Conservation (phyloP, 108 stramenopile genomes). For the Fragilariopsis cylindrus region DNA sequence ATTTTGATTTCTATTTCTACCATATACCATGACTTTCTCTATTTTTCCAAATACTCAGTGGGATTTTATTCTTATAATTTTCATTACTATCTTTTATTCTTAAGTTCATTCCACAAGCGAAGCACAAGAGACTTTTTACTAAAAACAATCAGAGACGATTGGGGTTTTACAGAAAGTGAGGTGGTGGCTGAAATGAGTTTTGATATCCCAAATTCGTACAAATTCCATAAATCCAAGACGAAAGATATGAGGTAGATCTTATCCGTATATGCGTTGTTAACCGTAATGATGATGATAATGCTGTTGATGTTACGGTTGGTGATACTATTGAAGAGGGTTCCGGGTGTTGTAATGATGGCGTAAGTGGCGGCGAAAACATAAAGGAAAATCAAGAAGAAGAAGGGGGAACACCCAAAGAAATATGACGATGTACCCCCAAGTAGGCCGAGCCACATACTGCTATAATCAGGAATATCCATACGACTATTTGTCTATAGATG, state of each 20-base stretch:
- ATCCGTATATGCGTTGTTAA: constrained; percentile 51
- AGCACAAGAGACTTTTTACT: constrained; percentile 83
- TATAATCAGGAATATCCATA: too few species aligned
- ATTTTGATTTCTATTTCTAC: constrained; percentile 21
- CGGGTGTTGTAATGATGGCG: not conserved
- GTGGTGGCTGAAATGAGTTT: constrained; percentile 94
- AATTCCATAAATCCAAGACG: constrained; percentile 85
- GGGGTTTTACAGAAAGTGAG: constrained; percentile 61
- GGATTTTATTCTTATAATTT: not conserved
- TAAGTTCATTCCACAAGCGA: constrained; percentile 85
- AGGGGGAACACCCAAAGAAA: not conserved
- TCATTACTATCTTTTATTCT: not conserved
- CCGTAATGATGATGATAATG: not conserved
- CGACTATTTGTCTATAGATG: too few species aligned
- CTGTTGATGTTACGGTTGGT: not conserved
- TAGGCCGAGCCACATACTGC: too few species aligned
- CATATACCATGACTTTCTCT: not conserved
- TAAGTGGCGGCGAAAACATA: not conserved
- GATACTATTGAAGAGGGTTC: not conserved
- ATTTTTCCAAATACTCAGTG: not conserved
- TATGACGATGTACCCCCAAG: too few species aligned
- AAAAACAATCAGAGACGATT: constrained; percentile 58
- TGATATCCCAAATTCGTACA: constrained; percentile 92
- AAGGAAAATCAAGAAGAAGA: not conserved
- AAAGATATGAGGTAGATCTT: constrained; percentile 92